Conservation (phyloP, 306 rosid species). For the Fragaria iinumae region DNA sequence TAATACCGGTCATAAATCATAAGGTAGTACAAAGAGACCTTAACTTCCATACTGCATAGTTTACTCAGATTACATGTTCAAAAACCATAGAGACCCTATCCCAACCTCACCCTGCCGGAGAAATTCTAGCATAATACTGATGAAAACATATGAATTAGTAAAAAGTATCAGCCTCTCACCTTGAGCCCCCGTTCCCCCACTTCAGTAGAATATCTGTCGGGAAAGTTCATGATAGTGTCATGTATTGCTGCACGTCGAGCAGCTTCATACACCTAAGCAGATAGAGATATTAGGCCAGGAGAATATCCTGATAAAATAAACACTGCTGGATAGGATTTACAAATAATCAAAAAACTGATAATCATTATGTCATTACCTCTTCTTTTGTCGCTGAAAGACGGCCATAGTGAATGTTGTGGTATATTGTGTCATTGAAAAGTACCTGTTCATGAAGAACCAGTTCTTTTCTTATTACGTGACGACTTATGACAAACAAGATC, state of each 20-base stretch:
- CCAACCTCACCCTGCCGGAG: slow-evolving; percentile 13
- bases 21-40: neutral
- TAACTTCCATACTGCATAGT: neutral
- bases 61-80: neutral
- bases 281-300: slow-evolving; percentile 24
- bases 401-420: slow-evolving; percentile 90
- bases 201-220: slow-evolving; percentile 71
- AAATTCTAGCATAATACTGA: slow-evolving; percentile 14
- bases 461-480: slow-evolving; percentile 21
- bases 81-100: neutral
- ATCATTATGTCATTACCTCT: slow-evolving; percentile 58
- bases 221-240: slow-evolving; percentile 87
- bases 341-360: slow-evolving; percentile 22
- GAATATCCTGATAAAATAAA: slow-evolving; percentile 20
- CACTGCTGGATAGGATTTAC: slow-evolving; percentile 14
- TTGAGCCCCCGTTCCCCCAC: slow-evolving; percentile 99
- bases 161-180: slow-evolving; percentile 45
- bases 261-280: slow-evolving; percentile 80
- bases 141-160: slow-evolving; percentile 14
- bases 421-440: slow-evolving; percentile 91
- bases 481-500: slow-evolving; percentile 25
- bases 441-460: slow-evolving; percentile 57
- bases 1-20: neutral
- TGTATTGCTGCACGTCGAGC: slow-evolving; percentile 90
- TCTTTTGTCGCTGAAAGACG: slow-evolving; percentile 80